Percentiles rank a stretch among this genome's conserved stretches.
These are phyloP conservation scores for Citrus sinensis DNA, from an alignment of 345 rosid species.

Conservation along the genomic window DNA sequence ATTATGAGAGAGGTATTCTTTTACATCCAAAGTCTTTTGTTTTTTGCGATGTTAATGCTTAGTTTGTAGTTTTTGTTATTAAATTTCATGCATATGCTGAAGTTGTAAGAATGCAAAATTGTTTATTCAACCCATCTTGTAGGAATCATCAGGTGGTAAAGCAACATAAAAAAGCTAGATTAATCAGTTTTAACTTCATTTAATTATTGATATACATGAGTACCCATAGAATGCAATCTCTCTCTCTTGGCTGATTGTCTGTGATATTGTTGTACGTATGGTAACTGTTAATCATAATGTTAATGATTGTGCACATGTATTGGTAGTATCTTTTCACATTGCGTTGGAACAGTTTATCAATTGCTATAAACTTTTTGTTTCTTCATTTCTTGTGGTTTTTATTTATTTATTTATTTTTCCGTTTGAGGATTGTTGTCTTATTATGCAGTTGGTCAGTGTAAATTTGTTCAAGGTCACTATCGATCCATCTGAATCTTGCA, in stretches of 20 bases:
- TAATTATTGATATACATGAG: not conserved
- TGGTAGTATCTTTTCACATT: not conserved
- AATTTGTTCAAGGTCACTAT: not conserved
- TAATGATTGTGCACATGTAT: not conserved
- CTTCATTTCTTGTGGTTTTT: not conserved
- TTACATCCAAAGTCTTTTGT: not conserved
- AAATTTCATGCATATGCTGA: not conserved
- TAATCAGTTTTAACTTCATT: not conserved
- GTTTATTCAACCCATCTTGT: not conserved
- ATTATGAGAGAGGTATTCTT: constrained; percentile 44
- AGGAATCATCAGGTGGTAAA: not conserved
- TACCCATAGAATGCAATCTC: not conserved
- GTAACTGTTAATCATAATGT: not conserved
- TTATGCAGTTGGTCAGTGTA: not conserved
- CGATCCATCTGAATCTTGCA: not conserved
- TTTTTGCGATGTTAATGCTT: not conserved
- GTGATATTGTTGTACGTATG: no score
- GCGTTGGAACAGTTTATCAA: not conserved
- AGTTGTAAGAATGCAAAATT: not conserved
- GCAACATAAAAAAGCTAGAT: not conserved
- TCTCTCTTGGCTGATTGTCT: not conserved
- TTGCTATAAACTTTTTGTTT: not conserved
- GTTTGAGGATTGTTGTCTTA: not conserved
- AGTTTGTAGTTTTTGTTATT: not conserved
- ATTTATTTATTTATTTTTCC: not conserved